These are phyloP conservation scores for Phtheirospermum japonicum DNA, from an alignment of 257 asterid genomes.

Conservation along the genomic window DNA sequence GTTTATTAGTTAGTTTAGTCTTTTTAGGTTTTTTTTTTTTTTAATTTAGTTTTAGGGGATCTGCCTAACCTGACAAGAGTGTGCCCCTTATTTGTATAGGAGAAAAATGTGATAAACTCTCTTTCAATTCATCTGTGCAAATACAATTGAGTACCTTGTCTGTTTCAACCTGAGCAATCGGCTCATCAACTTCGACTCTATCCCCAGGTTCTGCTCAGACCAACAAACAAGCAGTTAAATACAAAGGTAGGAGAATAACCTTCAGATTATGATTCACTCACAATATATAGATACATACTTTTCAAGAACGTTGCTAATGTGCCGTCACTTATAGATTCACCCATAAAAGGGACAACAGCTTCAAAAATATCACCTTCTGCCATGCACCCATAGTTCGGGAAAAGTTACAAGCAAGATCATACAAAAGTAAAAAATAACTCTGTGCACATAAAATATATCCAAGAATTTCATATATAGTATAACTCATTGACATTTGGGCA, in stretches of 20 bases:
- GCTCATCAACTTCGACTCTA: conserved; percentile 81
- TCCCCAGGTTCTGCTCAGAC: conserved; percentile 76
- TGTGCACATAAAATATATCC: conserved; percentile 4
- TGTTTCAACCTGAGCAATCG: conserved; percentile 97
- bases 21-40: no score
- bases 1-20: no score
- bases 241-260: conserved; percentile 17
- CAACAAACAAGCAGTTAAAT: conserved; percentile 25
- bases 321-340: conserved; percentile 94
- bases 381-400: conserved; percentile 21
- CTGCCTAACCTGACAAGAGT: no score
- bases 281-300: conserved; percentile 44
- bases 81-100: no score
- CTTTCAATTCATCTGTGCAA: neutral
- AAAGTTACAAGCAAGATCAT: conserved; percentile 16
- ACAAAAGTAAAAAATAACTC: conserved; percentile 8
- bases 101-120: neutral
- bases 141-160: conserved; percentile 67
- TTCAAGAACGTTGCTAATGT: conserved; percentile 81
- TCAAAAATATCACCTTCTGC: conserved; percentile 72
- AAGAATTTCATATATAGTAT: neutral
- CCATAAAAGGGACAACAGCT: conserved; percentile 98
- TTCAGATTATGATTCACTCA: conserved; percentile 4
- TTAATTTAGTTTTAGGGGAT: no score
- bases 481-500: neutral